Evolutionary conservation across 2,329 filamentous ascomycete species (phyloP), one percentile per base, ranked within the genome.

Genomic region (Fusarium illudens): DNA sequence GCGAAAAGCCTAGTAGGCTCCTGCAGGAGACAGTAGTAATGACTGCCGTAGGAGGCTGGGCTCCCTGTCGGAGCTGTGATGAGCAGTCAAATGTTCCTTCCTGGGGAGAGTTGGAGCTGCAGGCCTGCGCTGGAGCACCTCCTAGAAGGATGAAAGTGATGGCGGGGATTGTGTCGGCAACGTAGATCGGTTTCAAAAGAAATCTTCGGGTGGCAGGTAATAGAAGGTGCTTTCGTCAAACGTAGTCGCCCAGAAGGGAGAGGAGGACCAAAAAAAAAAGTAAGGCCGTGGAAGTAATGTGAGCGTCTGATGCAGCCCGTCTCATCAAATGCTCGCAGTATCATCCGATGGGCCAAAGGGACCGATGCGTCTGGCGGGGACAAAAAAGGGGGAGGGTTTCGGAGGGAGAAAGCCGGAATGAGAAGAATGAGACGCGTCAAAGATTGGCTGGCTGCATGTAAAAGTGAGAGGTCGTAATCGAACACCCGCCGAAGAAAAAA

Each of bases 351-450:
- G 58, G 52, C 39, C 42, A 55, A 32, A 37, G 30, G 58, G 62
- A 68, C 52, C 33, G 62, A 51, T 55, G 62, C 53, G 66, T 10
- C 33, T 64, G 63, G 59, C 49, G 52, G 59, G 44, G 66, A 56
- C 36, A 51, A 61, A 70, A 70, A 58, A 61, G 66, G 62, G 63
- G 32, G 39, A 54, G 50, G 17, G 52, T 58, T 67, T 67, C 59
- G 37, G 51, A 46, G 20, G 44, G 22, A 65, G 33, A 58, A 60
- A 61, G 30, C 52, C 48, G 54, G 46, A 62, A 70, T 51, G 57
- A 64, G 42, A 54, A 48, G 39, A 54, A 49, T 34, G 48, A 51
- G 36, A 64, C 34, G 46, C 52, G 55, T 48, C 59, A 55, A 67
- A 64, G 42, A 56, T 44, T 55, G 37, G 50, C n/a, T 64, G 55